Evolutionary conservation across 352 stramenopile genomes (phyloP).

Genomic region (Phytopythium chamaehyphon): DNA sequence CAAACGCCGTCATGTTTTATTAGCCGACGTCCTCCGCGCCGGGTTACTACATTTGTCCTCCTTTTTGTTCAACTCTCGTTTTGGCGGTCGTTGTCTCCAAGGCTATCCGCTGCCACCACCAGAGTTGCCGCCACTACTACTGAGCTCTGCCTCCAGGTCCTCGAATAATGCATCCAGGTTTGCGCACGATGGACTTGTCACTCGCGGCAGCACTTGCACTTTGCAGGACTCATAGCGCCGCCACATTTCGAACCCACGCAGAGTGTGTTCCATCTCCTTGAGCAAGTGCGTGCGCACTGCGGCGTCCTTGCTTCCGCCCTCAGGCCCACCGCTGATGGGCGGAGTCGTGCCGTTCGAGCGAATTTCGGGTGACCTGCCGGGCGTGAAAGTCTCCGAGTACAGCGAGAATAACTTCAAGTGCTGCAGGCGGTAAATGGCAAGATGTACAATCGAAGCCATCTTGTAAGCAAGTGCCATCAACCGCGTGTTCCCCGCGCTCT

Average conservation of each 20-base stretch:
- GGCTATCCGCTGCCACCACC: background rate
- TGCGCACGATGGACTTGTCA: slow-evolving; percentile 69
- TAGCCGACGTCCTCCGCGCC: slow-evolving; percentile 6
- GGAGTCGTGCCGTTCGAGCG: slow-evolving; percentile 68
- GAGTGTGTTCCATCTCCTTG: slow-evolving; percentile 83
- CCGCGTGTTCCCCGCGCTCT: slow-evolving; percentile 49
- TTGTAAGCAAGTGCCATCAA: slow-evolving; percentile 83
- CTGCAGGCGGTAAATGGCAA: slow-evolving; percentile 80
- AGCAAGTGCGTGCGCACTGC: slow-evolving; percentile 63
- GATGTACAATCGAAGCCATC: slow-evolving; percentile 67
- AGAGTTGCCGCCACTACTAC: slow-evolving; percentile 11
- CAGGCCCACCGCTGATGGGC: slow-evolving; percentile 43
- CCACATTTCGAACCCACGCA: slow-evolving; percentile 88
- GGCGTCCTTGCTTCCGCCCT: slow-evolving; percentile 61
- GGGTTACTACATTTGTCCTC: slow-evolving; percentile 18
- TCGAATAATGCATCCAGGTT: slow-evolving; percentile 69
- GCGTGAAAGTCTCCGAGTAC: slow-evolving; percentile 79
- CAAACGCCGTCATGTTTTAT: slow-evolving; percentile 8
- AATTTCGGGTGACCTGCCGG: slow-evolving; percentile 68
- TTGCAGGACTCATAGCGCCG: slow-evolving; percentile 71
- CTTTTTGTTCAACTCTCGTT: slow-evolving; percentile 1
- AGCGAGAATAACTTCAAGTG: slow-evolving; percentile 74
- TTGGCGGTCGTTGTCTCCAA: slow-evolving; percentile 1
- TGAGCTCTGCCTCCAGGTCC: slow-evolving; percentile 62
- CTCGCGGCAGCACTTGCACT: slow-evolving; percentile 62